Base-by-base conservation (phyloP, 345 rosid species). In the Rubroshorea leprosula region DNA sequence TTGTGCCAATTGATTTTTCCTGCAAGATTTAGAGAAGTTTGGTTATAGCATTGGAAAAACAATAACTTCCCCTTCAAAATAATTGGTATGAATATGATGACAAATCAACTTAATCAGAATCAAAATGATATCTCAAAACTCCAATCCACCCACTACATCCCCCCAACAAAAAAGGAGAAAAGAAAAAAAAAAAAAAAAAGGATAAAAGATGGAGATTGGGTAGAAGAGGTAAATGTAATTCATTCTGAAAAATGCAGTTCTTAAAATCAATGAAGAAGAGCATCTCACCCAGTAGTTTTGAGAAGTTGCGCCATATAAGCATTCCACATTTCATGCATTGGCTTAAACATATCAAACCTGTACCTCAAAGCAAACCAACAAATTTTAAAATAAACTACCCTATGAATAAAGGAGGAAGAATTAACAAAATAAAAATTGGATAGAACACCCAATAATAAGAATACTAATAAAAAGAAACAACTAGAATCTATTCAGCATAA, bases 261-360 rank as follows among this genome's bases (percentile, higher is more conserved):
- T 35, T 1, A 10, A 16, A 2, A 29, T 44, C 47, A 26, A 26
- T 17, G 49, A 35, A 14, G 23, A 31, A 23, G 41, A 6, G 41
- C n/a, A 50, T 65, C 78, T 57, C 67, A 86, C 90, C 86, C 84
- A 1, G 75, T 68, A 60, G 51, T 66, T 69, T 78, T 86, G 24
- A 80, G 72, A 66, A 84, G 85, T 60, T 77, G 70, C 56, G 19
- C 49, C 68, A 80, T 69, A 74, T 80, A 82, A 62, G 61, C 67
- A 66, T 82, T 80, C 91, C 95, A 87, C 76, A 80, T 77, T 60
- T 77, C 78, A 79, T 87, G 95, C 91, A 84, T 75, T 56, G 85
- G 83, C 76, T 63, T 79, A 65, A 60, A 77, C 58, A 61, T 58
- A 59, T 80, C 85, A 74, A 76, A 87, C 66, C 87, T 82, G 74